These are phyloP conservation scores for Tricholoma matsutake DNA, from an alignment of 768 basidiomycete genomes.

Conservation along the genomic window DNA sequence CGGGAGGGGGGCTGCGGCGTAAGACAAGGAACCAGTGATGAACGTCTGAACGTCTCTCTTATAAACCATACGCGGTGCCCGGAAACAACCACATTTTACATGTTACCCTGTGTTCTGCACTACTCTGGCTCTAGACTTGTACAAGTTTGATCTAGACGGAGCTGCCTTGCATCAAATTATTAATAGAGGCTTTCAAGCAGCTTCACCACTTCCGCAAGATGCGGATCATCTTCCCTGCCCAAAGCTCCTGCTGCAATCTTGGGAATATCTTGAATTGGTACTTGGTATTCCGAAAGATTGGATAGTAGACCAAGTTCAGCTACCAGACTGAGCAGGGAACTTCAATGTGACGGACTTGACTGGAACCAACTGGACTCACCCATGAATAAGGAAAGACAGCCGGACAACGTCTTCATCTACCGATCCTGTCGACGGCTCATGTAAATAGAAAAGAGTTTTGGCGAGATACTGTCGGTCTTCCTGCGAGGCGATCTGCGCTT, in stretches of 20 bases:
- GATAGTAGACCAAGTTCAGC: conserved; percentile 54
- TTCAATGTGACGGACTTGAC: not conserved
- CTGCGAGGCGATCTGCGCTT: conserved; percentile 54
- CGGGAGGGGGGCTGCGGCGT: not conserved
- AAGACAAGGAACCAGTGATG: not conserved
- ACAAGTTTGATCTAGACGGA: not conserved
- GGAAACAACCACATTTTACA: not conserved
- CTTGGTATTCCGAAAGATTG: conserved; percentile 57
- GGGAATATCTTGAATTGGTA: conserved; percentile 53
- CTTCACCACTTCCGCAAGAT: conserved; percentile 40
- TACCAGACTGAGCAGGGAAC: conserved; percentile 47
- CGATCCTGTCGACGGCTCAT: conserved; percentile 58
- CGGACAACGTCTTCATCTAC: conserved; percentile 58
- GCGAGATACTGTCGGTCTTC: conserved; percentile 63
- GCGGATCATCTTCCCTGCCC: conserved; percentile 39
- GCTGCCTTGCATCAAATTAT: not conserved
- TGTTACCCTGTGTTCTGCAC: not conserved
- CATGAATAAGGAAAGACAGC: conserved; percentile 51
- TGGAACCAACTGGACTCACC: conserved; percentile 35
- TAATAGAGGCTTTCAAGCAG: conserved; percentile 48
- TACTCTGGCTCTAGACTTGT: not conserved
- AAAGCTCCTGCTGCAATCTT: conserved; percentile 51
- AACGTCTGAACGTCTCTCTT: conserved; percentile 4
- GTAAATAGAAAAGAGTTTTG: conserved; percentile 53
- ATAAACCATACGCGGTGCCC: conserved; percentile 2